A percentile compares a stretch with the other conserved stretches of the same genome.
These are phyloP conservation scores for Bacterosira constricta DNA, from an alignment of 108 stramenopile species.

Conservation along the genomic window DNA sequence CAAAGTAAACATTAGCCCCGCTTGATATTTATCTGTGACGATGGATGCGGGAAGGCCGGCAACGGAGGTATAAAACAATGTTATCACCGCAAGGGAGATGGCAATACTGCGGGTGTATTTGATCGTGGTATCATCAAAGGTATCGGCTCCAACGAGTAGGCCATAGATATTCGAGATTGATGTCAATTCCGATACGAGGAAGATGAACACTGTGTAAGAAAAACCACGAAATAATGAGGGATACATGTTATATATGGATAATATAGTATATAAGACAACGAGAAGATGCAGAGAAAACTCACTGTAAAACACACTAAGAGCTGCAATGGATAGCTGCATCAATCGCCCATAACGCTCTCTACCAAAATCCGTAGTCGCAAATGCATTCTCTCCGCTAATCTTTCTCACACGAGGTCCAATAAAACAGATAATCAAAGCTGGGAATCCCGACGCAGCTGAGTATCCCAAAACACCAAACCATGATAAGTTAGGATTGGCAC, in stretches of 20 bases:
- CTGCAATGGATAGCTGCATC: slow-evolving; percentile 69
- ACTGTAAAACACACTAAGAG: slow-evolving; percentile 71
- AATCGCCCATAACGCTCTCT: slow-evolving; percentile 70
- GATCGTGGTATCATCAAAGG: slow-evolving; percentile 26
- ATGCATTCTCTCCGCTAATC: slow-evolving; percentile 55
- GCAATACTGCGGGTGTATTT: slow-evolving; percentile 59
- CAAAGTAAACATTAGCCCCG: slow-evolving; percentile 60
- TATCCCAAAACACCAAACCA: slow-evolving; percentile 82
- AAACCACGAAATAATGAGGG: background rate
- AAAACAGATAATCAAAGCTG: slow-evolving; percentile 56
- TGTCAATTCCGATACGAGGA: slow-evolving; percentile 76
- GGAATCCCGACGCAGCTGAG: slow-evolving; percentile 60
- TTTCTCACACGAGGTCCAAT: slow-evolving; percentile 58
- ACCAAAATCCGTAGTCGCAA: slow-evolving; percentile 74
- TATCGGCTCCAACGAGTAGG: slow-evolving; percentile 33
- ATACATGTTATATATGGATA: background rate
- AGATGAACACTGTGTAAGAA: slow-evolving; percentile 63
- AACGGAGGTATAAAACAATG: slow-evolving; percentile 67
- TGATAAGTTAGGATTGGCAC: slow-evolving; percentile 57
- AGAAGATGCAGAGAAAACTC: slow-evolving; percentile 1
- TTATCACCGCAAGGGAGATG: slow-evolving; percentile 59
- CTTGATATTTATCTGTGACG: slow-evolving; percentile 81
- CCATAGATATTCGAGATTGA: slow-evolving; percentile 73
- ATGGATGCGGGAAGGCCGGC: slow-evolving; percentile 76
- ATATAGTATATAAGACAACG: background rate